phyloP scores from a whole-genome alignment of 169 alveolate genomes.

The Ichthyophthirius multifiliis region DNA sequence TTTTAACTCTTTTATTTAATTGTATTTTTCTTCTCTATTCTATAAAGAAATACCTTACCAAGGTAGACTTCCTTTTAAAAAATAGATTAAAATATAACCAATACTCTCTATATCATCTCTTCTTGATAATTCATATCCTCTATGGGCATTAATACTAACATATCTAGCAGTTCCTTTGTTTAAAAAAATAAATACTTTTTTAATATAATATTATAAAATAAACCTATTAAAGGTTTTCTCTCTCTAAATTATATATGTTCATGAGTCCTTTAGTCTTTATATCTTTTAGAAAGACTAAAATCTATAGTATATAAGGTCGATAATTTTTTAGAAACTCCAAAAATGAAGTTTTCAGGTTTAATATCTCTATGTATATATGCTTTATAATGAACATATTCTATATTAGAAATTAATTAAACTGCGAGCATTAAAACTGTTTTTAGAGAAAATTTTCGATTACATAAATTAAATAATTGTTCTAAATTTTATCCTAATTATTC shows the following conservation, averaged over 20 bases:
- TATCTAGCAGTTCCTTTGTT: slow-evolving; percentile 76
- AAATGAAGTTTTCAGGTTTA: slow-evolving; percentile 70
- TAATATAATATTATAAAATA: slow-evolving; percentile 11
- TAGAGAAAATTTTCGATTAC: slow-evolving; percentile 51
- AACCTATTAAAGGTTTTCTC: slow-evolving; percentile 47
- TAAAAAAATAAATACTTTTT: not conserved
- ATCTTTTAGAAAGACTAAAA: slow-evolving; percentile 61
- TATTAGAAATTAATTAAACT: slow-evolving; percentile 49
- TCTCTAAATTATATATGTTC: slow-evolving; percentile 64
- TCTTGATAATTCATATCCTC: slow-evolving; percentile 63
- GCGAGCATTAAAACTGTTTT: slow-evolving; percentile 51
- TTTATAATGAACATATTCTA: slow-evolving; percentile 59
- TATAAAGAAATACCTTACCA: slow-evolving; percentile 99
- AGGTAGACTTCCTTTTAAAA: slow-evolving; percentile 43
- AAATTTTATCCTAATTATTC: slow-evolving; percentile 76
- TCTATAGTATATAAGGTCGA: slow-evolving; percentile 53
- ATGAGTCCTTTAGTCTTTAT: slow-evolving; percentile 58
- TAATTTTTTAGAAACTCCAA: slow-evolving; percentile 54
- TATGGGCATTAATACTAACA: slow-evolving; percentile 68
- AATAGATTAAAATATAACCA: slow-evolving; percentile 49
- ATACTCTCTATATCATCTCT: slow-evolving; percentile 63
- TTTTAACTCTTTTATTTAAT: too few species aligned
- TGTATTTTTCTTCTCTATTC: too few species aligned
- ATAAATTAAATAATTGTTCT: slow-evolving; percentile 55
- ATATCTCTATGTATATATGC: slow-evolving; percentile 63